Percentiles rank a stretch among this genome's conserved stretches.
These are phyloP conservation scores for Dothistroma pini DNA, from an alignment of 2,329 filamentous ascomycete species.

Conservation along the genomic window DNA sequence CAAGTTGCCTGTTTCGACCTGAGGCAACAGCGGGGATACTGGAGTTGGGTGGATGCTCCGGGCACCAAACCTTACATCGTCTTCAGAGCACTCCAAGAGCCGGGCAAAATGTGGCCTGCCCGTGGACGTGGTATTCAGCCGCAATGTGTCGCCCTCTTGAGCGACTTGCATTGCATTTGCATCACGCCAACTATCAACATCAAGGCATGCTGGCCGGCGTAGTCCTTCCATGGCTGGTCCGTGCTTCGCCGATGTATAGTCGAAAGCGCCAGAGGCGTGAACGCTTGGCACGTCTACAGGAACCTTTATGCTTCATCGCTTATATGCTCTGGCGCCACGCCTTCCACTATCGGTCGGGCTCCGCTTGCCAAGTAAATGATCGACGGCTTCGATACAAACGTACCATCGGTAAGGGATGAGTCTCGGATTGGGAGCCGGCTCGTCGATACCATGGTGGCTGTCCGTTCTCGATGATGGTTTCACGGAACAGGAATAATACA, in stretches of 20 bases:
- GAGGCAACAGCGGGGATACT: too few relatives aligned
- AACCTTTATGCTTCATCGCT: not conserved
- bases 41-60: too few relatives aligned
- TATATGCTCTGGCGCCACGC: not conserved
- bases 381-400: not conserved
- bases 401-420: not conserved
- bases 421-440: not conserved
- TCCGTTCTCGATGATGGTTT: not conserved
- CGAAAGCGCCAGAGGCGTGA: not conserved
- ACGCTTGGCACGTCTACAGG: not conserved
- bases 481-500: not conserved
- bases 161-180: not conserved
- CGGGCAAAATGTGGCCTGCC: not conserved
- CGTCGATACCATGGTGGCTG: not conserved
- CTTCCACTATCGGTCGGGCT: not conserved
- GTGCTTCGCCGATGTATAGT: not conserved
- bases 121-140: not conserved
- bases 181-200: not conserved
- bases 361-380: not conserved
- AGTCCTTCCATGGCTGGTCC: not conserved
- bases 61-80: not conserved
- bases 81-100: not conserved
- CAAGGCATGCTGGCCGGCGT: not conserved
- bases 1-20: not conserved
- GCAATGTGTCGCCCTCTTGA: not conserved